Conservation (phyloP, 1,284 basidiomycete species). For the Ustilago esculenta region DNA sequence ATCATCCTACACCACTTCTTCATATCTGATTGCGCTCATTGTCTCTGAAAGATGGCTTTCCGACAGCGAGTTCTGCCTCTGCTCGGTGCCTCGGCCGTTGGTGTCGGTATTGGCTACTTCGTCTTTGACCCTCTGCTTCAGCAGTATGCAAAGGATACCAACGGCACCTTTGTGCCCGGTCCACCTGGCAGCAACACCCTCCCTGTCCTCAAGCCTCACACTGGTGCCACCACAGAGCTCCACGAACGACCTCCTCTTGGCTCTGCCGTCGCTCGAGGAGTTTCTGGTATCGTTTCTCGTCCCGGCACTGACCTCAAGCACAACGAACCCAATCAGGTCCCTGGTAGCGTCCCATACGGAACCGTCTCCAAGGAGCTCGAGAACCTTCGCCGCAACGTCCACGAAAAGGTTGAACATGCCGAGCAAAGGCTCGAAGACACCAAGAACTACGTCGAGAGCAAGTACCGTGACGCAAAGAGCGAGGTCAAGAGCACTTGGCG, state of each 20-base stretch:
- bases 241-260: slow-evolving; percentile 44
- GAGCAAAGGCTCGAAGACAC: slow-evolving; percentile 26
- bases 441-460: slow-evolving; percentile 28
- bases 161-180: slow-evolving; percentile 38
- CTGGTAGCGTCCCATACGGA: slow-evolving; percentile 39
- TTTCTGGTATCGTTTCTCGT: slow-evolving; percentile 34
- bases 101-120: slow-evolving; percentile 50
- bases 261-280: slow-evolving; percentile 42
- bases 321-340: slow-evolving; percentile 28
- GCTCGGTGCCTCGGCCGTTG: slow-evolving; percentile 39
- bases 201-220: slow-evolving; percentile 38
- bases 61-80: slow-evolving; percentile 42
- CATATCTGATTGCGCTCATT: too few relatives aligned
- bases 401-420: slow-evolving; percentile 30
- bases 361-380: slow-evolving; percentile 41
- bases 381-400: slow-evolving; percentile 24
- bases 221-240: slow-evolving; percentile 25
- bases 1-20: too few relatives aligned
- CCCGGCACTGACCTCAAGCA: slow-evolving; percentile 42
- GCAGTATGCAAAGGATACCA: slow-evolving; percentile 47
- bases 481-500: slow-evolving; percentile 36
- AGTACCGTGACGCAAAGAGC: slow-evolving; percentile 24
- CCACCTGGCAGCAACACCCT: slow-evolving; percentile 35
- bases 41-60: slow-evolving; percentile 31
- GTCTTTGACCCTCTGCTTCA: slow-evolving; percentile 50